A percentile compares a stretch with the other conserved stretches of the same genome.
Evolutionary conservation across 805 yeast species (phyloP).

Genomic region (Yarrowia osloensis): DNA sequence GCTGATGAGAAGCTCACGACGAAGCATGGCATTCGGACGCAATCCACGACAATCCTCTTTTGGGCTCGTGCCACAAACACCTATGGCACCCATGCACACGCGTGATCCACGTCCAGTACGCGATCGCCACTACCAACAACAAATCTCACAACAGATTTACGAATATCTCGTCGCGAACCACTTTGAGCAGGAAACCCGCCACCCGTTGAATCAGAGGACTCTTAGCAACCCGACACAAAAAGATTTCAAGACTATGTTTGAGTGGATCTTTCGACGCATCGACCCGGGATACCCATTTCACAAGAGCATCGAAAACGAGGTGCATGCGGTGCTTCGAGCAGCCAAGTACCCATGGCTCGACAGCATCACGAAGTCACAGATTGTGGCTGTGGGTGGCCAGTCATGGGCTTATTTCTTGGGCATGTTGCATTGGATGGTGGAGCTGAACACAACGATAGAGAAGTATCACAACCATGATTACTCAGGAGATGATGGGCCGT

Average conservation of each 20-base stretch:
- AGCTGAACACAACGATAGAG: slow-evolving; percentile 52
- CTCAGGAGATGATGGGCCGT: slow-evolving; percentile 37
- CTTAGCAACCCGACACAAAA: slow-evolving; percentile 81
- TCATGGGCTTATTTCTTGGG: slow-evolving; percentile 85
- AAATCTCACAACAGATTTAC: slow-evolving; percentile 66
- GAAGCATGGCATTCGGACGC: slow-evolving; percentile 21
- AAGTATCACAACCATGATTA: slow-evolving; percentile 44
- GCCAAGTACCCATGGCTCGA: slow-evolving; percentile 80
- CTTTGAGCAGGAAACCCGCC: slow-evolving; percentile 75
- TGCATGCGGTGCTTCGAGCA: slow-evolving; percentile 62
- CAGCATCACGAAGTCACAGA: slow-evolving; percentile 77
- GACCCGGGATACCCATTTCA: slow-evolving; percentile 78
- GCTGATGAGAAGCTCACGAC: slow-evolving; percentile 15
- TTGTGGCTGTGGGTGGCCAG: slow-evolving; percentile 88
- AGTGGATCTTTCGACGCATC: slow-evolving; percentile 71
- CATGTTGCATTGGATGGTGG: slow-evolving; percentile 78
- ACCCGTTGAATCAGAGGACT: slow-evolving; percentile 63
- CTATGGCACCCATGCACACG: slow-evolving; percentile 20
- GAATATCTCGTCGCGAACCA: slow-evolving; percentile 62
- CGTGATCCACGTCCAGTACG: slow-evolving; percentile 76
- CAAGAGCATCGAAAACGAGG: slow-evolving; percentile 72
- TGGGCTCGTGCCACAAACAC: slow-evolving; percentile 21
- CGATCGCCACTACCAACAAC: slow-evolving; percentile 65
- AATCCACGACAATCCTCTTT: slow-evolving; percentile 17
- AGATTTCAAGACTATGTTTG: slow-evolving; percentile 76